Conservation (phyloP, 2,329 filamentous ascomycete genomes). For the Monilinia polystroma region DNA sequence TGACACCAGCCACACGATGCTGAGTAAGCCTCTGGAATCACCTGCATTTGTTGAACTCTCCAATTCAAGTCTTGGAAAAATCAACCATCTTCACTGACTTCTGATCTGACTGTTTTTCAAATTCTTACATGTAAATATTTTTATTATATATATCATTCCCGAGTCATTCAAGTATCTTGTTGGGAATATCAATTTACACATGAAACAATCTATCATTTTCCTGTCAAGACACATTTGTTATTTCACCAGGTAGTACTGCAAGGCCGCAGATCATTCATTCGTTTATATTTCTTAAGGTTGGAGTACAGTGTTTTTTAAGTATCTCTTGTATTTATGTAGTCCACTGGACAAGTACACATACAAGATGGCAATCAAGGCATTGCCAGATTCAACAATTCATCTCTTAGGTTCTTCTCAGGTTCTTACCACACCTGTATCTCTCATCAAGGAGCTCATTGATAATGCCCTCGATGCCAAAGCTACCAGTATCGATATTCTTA, state of each 20-base stretch:
- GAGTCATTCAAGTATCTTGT: not conserved
- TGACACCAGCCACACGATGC: conserved; percentile 15
- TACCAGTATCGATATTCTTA: conserved; percentile 61
- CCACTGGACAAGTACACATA: not conserved
- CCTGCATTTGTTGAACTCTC: no score
- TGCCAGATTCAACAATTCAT: conserved; percentile 51
- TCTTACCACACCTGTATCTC: conserved; percentile 57
- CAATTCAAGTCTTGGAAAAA: not conserved
- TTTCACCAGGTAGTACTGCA: conserved; percentile 13
- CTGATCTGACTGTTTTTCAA: not conserved
- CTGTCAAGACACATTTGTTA: not conserved
- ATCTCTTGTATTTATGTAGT: not conserved
- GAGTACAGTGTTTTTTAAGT: not conserved
- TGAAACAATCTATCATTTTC: not conserved
- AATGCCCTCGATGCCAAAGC: conserved; percentile 73
- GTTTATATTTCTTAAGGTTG: not conserved
- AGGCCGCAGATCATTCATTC: not conserved
- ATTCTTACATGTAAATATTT: not conserved
- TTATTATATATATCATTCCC: not conserved
- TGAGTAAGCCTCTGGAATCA: not conserved
- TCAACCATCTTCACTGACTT: not conserved
- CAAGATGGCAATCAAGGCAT: conserved; percentile 45
- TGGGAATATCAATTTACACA: not conserved
- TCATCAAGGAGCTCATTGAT: conserved; percentile 76
- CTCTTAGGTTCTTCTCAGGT: conserved; percentile 61